Conservation (phyloP, 1,284 basidiomycete genomes). For the Kwoniella shivajii region DNA sequence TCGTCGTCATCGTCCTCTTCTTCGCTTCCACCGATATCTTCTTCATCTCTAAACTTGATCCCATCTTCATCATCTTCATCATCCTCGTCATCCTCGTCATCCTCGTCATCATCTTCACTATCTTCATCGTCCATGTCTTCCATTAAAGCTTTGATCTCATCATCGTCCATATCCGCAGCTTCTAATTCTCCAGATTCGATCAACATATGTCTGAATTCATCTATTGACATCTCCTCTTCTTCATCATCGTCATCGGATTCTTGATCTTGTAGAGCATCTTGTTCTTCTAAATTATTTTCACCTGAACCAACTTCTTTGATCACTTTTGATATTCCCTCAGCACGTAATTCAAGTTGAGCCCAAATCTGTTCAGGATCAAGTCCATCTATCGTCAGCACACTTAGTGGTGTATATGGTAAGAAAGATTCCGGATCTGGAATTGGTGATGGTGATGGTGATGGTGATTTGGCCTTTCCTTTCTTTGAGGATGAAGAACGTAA, state of each 20-base stretch:
- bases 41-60: slow-evolving; percentile 22
- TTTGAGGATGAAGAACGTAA: slow-evolving; percentile 46
- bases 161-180: slow-evolving; percentile 25
- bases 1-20: slow-evolving; percentile 17
- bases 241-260: slow-evolving; percentile 39
- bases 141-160: slow-evolving; percentile 23
- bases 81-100: slow-evolving; percentile 11
- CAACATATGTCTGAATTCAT: slow-evolving; percentile 46
- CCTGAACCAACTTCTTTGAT: slow-evolving; percentile 45
- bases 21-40: slow-evolving; percentile 18
- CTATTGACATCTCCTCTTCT: slow-evolving; percentile 45
- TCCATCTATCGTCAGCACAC: slow-evolving; percentile 74
- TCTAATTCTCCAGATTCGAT: slow-evolving; percentile 26
- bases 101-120: slow-evolving; percentile 20
- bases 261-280: slow-evolving; percentile 23
- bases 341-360: slow-evolving; percentile 83
- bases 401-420: slow-evolving; percentile 72
- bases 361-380: slow-evolving; percentile 88
- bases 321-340: slow-evolving; percentile 57
- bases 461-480: slow-evolving; percentile 43
- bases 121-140: slow-evolving; percentile 18
- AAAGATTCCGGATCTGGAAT: slow-evolving; percentile 49
- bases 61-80: slow-evolving; percentile 21
- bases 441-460: too few relatives aligned
- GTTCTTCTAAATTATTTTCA: slow-evolving; percentile 31